A percentile compares a stretch with the other conserved stretches of the same genome.
Evolutionary conservation across 495 filamentous ascomycete genomes (phyloP).

Genomic region (Xylaria longipes): DNA sequence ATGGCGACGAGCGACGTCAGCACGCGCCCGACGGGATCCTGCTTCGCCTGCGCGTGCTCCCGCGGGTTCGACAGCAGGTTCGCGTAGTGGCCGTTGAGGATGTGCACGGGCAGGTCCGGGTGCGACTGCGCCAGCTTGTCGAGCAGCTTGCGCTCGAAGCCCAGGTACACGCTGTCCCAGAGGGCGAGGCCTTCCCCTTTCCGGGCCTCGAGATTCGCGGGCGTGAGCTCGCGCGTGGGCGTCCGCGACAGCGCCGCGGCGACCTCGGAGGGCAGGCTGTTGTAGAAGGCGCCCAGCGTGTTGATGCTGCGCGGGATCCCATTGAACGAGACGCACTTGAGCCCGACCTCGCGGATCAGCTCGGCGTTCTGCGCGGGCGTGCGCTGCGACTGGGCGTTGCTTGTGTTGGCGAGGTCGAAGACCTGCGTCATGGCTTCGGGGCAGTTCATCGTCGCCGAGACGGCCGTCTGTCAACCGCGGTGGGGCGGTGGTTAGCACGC

Average conservation of each 20-base stretch:
- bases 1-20: conserved; percentile 73
- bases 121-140: conserved; percentile 70
- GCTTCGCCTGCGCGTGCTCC: conserved; percentile 14
- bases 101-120: conserved; percentile 77
- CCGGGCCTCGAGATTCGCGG: conserved; percentile 53
- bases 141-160: conserved; percentile 72
- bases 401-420: conserved; percentile 38
- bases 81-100: conserved; percentile 73
- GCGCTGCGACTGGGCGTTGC: conserved; percentile 38
- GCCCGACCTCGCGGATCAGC: conserved; percentile 77
- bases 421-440: conserved; percentile 63
- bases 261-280: conserved; percentile 58
- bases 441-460: conserved; percentile 78
- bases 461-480: conserved; percentile 58
- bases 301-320: conserved; percentile 84
- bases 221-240: conserved; percentile 55
- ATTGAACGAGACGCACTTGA: conserved; percentile 87
- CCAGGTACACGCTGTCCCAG: conserved; percentile 76
- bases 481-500: neutral
- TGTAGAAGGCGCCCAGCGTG: conserved; percentile 70
- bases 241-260: conserved; percentile 50
- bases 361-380: conserved; percentile 66
- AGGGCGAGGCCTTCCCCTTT: conserved; percentile 62
- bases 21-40: conserved; percentile 61
- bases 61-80: conserved; percentile 69